phyloP scores from a whole-genome alignment of 768 basidiomycete genomes.

The Postia placenta region DNA sequence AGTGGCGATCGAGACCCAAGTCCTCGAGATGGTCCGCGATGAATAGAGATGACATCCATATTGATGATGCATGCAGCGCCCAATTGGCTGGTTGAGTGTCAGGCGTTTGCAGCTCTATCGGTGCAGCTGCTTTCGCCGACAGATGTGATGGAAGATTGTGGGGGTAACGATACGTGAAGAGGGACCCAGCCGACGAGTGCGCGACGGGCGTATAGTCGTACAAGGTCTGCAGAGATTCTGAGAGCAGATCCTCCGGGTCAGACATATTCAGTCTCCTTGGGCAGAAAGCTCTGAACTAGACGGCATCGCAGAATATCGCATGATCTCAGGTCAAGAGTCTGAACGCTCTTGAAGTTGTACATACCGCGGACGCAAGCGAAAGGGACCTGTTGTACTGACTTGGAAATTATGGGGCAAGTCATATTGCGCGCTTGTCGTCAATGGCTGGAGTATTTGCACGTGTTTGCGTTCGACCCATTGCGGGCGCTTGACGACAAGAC shows the following conservation, averaged over 20 bases:
- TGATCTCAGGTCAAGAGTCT: too few relatives aligned
- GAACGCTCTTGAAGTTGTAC: too few relatives aligned
- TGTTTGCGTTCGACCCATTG: too few relatives aligned
- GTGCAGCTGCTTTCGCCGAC: neutral
- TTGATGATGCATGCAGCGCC: conserved; percentile 70
- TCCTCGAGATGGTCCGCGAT: conserved; percentile 58
- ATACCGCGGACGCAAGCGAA: too few relatives aligned
- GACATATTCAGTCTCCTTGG: conserved; percentile 8
- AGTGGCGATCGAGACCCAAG: conserved; percentile 31
- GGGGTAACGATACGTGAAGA: conserved; percentile 39
- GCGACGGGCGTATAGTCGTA: conserved; percentile 61
- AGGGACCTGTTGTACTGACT: too few relatives aligned
- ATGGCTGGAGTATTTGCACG: too few relatives aligned
- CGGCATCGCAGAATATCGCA: too few relatives aligned
- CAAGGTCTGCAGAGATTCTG: conserved; percentile 51
- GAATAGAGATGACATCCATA: conserved; percentile 67
- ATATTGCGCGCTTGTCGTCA: too few relatives aligned
- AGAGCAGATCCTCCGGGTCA: conserved; percentile 66
- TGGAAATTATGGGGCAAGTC: too few relatives aligned
- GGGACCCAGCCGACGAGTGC: conserved; percentile 46
- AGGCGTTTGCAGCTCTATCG: conserved; percentile 48
- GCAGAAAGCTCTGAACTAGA: neutral
- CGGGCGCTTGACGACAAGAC: too few relatives aligned
- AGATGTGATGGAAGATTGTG: conserved; percentile 1
- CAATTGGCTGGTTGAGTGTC: conserved; percentile 66